phyloP scores from a whole-genome alignment of 371 early-diverging fungal species.

The Mortierella sp. region DNA sequence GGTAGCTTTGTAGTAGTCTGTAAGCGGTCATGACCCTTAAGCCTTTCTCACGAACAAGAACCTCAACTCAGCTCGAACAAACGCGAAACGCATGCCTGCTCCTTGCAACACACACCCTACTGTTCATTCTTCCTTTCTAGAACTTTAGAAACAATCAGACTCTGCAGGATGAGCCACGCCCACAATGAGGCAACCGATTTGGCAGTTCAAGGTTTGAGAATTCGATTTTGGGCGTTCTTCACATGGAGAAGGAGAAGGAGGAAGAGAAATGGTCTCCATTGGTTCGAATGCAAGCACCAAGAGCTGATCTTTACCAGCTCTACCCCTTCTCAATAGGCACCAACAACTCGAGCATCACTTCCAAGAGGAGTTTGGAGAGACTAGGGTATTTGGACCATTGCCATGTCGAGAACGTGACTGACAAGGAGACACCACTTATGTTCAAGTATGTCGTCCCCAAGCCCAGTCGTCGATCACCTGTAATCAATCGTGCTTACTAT shows the following conservation, averaged over 20 bases:
- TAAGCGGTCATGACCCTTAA: no score
- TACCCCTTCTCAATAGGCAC: constrained; percentile 20
- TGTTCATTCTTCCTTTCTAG: background rate
- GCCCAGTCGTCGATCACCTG: constrained; percentile 45
- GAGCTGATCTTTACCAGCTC: background rate
- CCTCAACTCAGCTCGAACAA: no score
- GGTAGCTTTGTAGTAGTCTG: no score
- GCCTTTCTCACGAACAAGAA: no score
- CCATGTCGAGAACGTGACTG: constrained; percentile 35
- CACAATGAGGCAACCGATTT: constrained; percentile 23
- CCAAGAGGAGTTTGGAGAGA: constrained; percentile 46
- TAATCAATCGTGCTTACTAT: constrained; percentile 50
- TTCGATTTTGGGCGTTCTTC: no score
- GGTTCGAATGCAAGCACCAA: background rate
- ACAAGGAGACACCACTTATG: constrained; percentile 41
- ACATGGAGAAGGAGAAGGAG: background rate
- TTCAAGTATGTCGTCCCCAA: constrained; percentile 45
- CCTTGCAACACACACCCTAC: background rate
- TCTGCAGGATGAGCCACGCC: background rate
- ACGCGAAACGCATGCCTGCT: no score
- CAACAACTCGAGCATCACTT: constrained; percentile 52
- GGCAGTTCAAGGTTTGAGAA: constrained; percentile 10
- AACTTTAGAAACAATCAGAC: background rate
- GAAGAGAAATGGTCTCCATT: background rate
- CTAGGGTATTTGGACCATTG: constrained; percentile 39